Conservation (phyloP, 2,329 filamentous ascomycete genomes). For the Ascochyta viciae-villosae region DNA sequence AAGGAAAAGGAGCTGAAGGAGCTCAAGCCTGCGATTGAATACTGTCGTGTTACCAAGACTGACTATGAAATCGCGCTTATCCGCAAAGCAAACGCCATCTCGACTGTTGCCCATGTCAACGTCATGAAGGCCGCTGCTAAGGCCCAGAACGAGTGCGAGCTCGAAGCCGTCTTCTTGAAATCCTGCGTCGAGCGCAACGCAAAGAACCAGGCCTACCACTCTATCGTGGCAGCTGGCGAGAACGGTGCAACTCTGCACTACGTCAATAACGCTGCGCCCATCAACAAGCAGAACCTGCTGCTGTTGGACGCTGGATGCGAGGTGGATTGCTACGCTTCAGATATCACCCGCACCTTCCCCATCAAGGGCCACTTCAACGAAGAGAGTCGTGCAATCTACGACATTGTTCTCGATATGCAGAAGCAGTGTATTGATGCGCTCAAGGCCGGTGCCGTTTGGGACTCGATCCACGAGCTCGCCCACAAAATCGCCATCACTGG, state of each 20-base stretch:
- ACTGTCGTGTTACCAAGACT: conserved; percentile 81
- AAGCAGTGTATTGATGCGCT: conserved; percentile 75
- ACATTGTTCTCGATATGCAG: conserved; percentile 88
- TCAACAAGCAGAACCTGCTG: conserved; percentile 73
- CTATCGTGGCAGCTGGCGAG: conserved; percentile 81
- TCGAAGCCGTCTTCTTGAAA: conserved; percentile 81
- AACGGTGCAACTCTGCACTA: conserved; percentile 90
- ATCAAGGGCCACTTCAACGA: conserved; percentile 65
- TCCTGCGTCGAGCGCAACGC: conserved; percentile 77
- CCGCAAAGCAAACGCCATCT: conserved; percentile 80
- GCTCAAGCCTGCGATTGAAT: conserved; percentile 73
- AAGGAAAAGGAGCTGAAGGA: conserved; percentile 65
- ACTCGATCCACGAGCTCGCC: conserved; percentile 79
- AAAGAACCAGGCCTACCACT: conserved; percentile 84
- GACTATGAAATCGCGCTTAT: conserved; percentile 86
- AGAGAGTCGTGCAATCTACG: conserved; percentile 66
- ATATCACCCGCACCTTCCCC: conserved; percentile 86
- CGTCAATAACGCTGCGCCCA: conserved; percentile 59
- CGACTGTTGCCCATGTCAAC: conserved; percentile 75
- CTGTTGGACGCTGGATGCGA: conserved; percentile 81
- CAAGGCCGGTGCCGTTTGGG: conserved; percentile 78
- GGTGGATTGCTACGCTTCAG: conserved; percentile 58
- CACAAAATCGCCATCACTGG: conserved; percentile 85
- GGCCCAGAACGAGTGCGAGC: conserved; percentile 79
- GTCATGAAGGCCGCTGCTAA: conserved; percentile 69